Evolutionary conservation across 1,284 basidiomycete species (phyloP), one percentile per base, ranked within the genome.

Genomic region (Inonotus hispidus): DNA sequence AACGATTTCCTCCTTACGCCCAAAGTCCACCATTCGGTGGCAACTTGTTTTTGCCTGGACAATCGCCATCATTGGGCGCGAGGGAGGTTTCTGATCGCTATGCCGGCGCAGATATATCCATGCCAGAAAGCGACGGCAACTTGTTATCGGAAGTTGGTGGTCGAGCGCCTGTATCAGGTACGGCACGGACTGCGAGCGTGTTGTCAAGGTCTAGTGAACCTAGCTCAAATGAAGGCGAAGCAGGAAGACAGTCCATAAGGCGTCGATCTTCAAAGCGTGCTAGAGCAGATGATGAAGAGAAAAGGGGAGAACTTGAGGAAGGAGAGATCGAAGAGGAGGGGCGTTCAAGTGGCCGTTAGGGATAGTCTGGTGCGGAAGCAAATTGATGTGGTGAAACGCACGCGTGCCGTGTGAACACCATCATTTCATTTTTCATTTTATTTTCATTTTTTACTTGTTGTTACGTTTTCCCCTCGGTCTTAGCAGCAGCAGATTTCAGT

Each of bases 171-270:
- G 38, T 6, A n/a, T n/a, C 38, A 3, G 21, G 21, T 19, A 29
- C 58, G 13, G 27, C 41, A n/a, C 58, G 58, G 3, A 53, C 29
- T n/a, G 58, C 52, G 27, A 59, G 58, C 16, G 23, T 50, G 32
- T 52, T 46, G 23, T 59, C 58, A 25, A 59, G 58, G 23, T 54
- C 58, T 19, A 41, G 39, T 45, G 58, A 50, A 21, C 52, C 38
- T 8, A 59, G 58, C 19, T 59, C 58, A 13, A 59, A 50, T 32
- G 58, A 59, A 13, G 58, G 58, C n/a, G 58, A 59, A 27, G 27
- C n/a, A 2, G 49, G 38, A 27, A 53, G 39, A 32, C 38, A 43
- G 14, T 56, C 53, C 25, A 27, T 41, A 35, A 53, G 59, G 16
- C 53, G 59, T 23, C 39, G 59, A 4, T 23, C 45, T 21, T 47